phyloP scores from a whole-genome alignment of 1,284 basidiomycete species.

The Leccinum fuscescens region DNA sequence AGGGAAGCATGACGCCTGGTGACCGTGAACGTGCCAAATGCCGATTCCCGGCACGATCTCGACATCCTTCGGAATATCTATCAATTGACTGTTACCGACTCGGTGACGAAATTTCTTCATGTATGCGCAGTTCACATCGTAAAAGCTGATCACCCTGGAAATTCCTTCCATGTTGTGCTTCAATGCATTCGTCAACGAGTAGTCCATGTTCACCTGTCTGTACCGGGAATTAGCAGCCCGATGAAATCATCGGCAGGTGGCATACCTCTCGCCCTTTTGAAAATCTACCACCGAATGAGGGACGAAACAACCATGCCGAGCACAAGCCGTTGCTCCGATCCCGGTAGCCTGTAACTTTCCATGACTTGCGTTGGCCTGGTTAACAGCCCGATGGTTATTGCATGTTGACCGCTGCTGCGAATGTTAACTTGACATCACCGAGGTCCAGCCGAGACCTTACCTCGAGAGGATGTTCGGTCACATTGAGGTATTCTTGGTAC shows the following conservation, averaged over 20 bases:
- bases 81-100: not conserved
- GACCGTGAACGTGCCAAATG: slow-evolving; percentile 14
- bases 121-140: slow-evolving; percentile 17
- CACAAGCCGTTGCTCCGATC: slow-evolving; percentile 20
- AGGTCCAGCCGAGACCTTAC: not conserved
- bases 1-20: slow-evolving; percentile 8
- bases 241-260: not conserved
- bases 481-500: not conserved
- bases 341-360: slow-evolving; percentile 12
- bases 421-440: not conserved
- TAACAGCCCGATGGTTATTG: slow-evolving; percentile 12
- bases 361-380: not conserved
- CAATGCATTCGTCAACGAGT: slow-evolving; percentile 12
- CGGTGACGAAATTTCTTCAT: slow-evolving; percentile 1
- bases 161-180: not conserved
- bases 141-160: not conserved
- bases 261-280: not conserved
- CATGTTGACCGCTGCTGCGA: not conserved
- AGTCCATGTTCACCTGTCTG: slow-evolving; percentile 27
- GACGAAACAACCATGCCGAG: slow-evolving; percentile 18
- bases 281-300: slow-evolving; percentile 14
- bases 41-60: slow-evolving; percentile 7
- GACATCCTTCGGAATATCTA: not conserved
- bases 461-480: not conserved
- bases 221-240: not conserved